Base-by-base conservation (phyloP, 2,329 filamentous ascomycete species). In the Chalara sp. region DNA sequence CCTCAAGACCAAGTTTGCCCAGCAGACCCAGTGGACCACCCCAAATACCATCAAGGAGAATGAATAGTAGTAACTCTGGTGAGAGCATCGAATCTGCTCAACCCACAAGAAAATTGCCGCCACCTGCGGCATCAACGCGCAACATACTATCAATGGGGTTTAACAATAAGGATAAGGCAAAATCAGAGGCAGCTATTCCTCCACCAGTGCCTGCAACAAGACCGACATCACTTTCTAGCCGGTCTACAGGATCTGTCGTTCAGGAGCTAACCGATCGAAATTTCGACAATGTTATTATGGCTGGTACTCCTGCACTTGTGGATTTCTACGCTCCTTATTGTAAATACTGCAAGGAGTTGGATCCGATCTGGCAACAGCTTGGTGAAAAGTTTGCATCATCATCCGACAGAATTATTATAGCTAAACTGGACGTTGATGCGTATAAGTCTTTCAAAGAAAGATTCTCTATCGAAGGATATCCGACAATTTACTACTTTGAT, bases 281-380 rank as follows among this genome's bases (percentile, higher is more conserved):
- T 76, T 97, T 97, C 69, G 90, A 97, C 74, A 73, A 83, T 41
- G 76, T 95, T 44, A 88, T 96, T 58, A 79, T 95, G 55, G 92
- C 88, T 45, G 89, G 90, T 68, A 96, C 93, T 75, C 90, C 91
- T 39, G 90, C 92, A 0, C 83, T 99, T 21, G 89, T 97, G 62
- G 90, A 97, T 70, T 97, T 97, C 80, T 97, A 95, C 66, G 90
- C 91, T n/a, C 91, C 91, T 6, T 96, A 90, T 89, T 99, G 93
- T 67, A 48, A 67, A 93, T 91, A 97, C 79, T 99, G 93, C 86
- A 96, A 96, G 77, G 85, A 67, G 64, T 83, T 99, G 54, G 90
- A 90, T 46, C 93, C 93, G 29, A 80, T 75, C 60, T 97, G 89
- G 87, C 91, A 97, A 71, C 80, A 81, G 46, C 74, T 97, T 56